Conservation (phyloP, 2,329 filamentous ascomycete genomes). For the Lachnellula hyalina region DNA sequence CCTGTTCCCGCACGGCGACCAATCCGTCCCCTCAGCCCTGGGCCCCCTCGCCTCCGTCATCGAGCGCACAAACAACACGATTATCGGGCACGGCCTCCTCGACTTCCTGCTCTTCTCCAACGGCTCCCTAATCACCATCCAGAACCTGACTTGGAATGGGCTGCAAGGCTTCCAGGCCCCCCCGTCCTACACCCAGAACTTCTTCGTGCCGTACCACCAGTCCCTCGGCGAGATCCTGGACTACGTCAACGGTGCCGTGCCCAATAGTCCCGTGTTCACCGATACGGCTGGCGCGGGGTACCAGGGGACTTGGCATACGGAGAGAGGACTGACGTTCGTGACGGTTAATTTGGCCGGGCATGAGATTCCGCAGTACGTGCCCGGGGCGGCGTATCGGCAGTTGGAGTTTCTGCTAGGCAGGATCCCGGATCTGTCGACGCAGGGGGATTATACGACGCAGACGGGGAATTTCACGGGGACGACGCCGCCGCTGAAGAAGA, state of each 20-base stretch:
- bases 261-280: conserved; percentile 12
- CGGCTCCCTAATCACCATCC: conserved; percentile 58
- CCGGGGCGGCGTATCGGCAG: conserved; percentile 52
- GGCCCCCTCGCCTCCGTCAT: conserved; percentile 54
- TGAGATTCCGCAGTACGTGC: conserved; percentile 51
- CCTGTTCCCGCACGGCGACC: conserved; percentile 42
- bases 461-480: conserved; percentile 23
- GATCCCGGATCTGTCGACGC: conserved; percentile 40
- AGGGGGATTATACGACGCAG: conserved; percentile 27
- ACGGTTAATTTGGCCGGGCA: conserved; percentile 50
- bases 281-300: conserved; percentile 27
- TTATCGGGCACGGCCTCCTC: conserved; percentile 57
- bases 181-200: conserved; percentile 17
- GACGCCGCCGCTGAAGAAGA: conserved; percentile 10
- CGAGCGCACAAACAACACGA: conserved; percentile 52
- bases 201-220: conserved; percentile 38
- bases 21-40: conserved; percentile 42
- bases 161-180: conserved; percentile 53
- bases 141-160: conserved; percentile 69
- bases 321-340: conserved; percentile 57
- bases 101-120: conserved; percentile 60
- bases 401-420: conserved; percentile 58
- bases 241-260: conserved; percentile 12
- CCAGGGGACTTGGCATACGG: conserved; percentile 51
- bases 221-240: conserved; percentile 44